These are phyloP conservation scores for Russula brevipes DNA, from an alignment of 768 basidiomycete species.

Conservation along the genomic window DNA sequence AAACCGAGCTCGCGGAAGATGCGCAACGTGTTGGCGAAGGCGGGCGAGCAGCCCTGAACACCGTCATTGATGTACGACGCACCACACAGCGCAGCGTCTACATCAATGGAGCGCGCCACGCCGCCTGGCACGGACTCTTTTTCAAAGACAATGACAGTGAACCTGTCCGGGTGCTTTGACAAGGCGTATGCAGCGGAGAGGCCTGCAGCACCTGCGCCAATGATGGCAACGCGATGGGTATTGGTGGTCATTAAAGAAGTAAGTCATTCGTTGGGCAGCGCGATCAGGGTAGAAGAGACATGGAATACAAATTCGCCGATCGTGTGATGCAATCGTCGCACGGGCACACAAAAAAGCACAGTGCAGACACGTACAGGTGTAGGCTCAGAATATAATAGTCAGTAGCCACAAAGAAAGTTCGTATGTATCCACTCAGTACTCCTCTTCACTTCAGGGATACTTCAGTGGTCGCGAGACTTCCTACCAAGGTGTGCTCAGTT, in stretches of 20 bases:
- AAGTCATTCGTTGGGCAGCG: not conserved
- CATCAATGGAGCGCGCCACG: constrained; percentile 35
- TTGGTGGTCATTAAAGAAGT: not conserved
- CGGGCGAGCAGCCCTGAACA: constrained; percentile 35
- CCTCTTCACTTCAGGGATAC: constrained; percentile 35
- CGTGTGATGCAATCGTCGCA: constrained; percentile 9
- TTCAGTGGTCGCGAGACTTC: constrained; percentile 88
- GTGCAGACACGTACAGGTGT: constrained; percentile 16
- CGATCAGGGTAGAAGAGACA: not conserved
- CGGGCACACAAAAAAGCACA: constrained; percentile 11
- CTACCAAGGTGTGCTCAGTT: constrained; percentile 36
- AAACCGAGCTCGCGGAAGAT: constrained; percentile 36
- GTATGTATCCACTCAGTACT: constrained; percentile 6
- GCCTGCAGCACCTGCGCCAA: constrained; percentile 26
- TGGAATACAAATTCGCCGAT: constrained; percentile 20
- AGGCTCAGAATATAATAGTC: constrained; percentile 16
- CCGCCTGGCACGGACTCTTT: constrained; percentile 31
- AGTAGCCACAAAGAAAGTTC: constrained; percentile 13
- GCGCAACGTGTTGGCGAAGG: constrained; percentile 35
- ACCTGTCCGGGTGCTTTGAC: constrained; percentile 32
- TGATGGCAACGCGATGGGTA: constrained; percentile 12
- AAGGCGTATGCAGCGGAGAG: constrained; percentile 36
- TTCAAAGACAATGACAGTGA: constrained; percentile 33
- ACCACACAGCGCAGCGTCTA: constrained; percentile 32
- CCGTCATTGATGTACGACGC: constrained; percentile 37